A percentile compares a stretch with the other conserved stretches of the same genome.
Evolutionary conservation across 768 basidiomycete species (phyloP).

Genomic region (Trametes gibbosa): DNA sequence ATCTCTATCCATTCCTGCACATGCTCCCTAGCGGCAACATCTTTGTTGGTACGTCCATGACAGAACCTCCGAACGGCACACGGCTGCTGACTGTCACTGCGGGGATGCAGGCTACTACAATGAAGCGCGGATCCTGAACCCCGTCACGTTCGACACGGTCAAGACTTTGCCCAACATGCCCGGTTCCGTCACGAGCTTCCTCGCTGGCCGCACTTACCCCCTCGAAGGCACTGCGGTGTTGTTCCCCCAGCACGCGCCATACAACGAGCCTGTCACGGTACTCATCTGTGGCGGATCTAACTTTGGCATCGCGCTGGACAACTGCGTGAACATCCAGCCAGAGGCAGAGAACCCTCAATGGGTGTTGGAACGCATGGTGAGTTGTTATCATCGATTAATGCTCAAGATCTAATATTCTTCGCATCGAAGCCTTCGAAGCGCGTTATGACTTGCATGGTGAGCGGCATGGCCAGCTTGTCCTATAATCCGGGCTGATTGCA

Average conservation of each 20-base stretch:
- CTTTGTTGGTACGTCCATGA: conserved; percentile 56
- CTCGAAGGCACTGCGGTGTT: conserved; percentile 69
- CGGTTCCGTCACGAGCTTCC: conserved; percentile 66
- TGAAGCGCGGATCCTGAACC: conserved; percentile 74
- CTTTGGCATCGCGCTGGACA: conserved; percentile 55
- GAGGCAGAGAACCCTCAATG: conserved; percentile 62
- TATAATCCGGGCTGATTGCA: background rate
- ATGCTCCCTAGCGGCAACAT: conserved; percentile 67
- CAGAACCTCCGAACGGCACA: background rate
- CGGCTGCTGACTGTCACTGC: background rate
- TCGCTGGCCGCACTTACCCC: conserved; percentile 77
- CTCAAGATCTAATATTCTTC: background rate
- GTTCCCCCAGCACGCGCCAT: conserved; percentile 69
- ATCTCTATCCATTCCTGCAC: conserved; percentile 75
- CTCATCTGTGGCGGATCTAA: conserved; percentile 78
- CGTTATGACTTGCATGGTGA: conserved; percentile 73
- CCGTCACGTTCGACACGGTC: conserved; percentile 60
- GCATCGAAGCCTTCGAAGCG: conserved; percentile 52
- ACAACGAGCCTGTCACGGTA: conserved; percentile 66
- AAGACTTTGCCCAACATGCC: conserved; percentile 68
- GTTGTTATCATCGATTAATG: conserved; percentile 19
- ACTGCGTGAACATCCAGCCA: conserved; percentile 68
- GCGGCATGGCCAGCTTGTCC: background rate
- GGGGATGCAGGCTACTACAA: conserved; percentile 64
- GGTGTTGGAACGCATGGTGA: conserved; percentile 77